Conservation (phyloP, 2,329 filamentous ascomycete genomes). For the Diaporthe sp. region DNA sequence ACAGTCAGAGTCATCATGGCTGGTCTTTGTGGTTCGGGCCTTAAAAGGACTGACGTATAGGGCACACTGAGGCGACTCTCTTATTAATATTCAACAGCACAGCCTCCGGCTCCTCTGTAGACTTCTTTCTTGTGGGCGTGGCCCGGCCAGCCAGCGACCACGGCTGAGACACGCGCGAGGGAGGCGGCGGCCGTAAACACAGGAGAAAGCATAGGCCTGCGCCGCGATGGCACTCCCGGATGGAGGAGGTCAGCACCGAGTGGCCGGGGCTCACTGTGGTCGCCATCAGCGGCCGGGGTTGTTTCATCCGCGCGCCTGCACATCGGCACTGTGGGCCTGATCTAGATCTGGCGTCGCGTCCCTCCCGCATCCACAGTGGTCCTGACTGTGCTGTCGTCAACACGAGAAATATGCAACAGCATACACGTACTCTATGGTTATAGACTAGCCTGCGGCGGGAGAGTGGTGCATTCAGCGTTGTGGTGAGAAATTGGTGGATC, state of each 20-base stretch:
- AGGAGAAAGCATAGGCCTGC: not conserved
- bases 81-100: not conserved
- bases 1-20: not conserved
- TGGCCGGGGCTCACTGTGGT: not conserved
- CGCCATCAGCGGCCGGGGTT: constrained; percentile 2
- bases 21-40: not conserved
- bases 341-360: not conserved
- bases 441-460: not conserved
- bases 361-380: not conserved
- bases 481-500: constrained; percentile 31
- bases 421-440: not conserved
- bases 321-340: not conserved
- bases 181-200: constrained; percentile 8
- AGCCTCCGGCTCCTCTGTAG: constrained; percentile 9
- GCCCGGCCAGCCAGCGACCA: constrained; percentile 11
- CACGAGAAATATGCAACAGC: not conserved
- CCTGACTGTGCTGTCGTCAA: not conserved
- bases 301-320: constrained; percentile 24
- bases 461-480: not conserved
- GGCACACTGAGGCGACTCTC: not conserved
- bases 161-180: constrained; percentile 7
- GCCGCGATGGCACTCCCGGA: not conserved
- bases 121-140: not conserved
- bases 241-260: not conserved
- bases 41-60: not conserved